Evolutionary conservation across 257 asterid genomes (phyloP).

Genomic region (Solanum virginianum): DNA sequence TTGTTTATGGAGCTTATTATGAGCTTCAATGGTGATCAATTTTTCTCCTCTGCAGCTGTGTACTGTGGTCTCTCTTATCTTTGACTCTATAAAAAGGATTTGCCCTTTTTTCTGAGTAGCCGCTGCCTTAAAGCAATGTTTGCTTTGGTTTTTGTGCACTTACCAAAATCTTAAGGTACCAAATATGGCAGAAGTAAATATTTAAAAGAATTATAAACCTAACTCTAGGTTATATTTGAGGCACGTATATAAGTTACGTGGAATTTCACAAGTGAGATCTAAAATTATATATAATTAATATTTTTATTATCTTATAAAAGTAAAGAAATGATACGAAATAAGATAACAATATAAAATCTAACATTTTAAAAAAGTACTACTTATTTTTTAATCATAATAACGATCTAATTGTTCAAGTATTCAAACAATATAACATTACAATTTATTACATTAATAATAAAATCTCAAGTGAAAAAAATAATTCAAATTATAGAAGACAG

Average conservation of each 20-base stretch:
- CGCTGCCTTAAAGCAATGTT: constrained; percentile 21
- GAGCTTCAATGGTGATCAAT: constrained; percentile 28
- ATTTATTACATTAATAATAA: background rate
- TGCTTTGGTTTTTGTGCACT: constrained; percentile 20
- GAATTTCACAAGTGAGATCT: too few relatives aligned
- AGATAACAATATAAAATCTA: too few relatives aligned
- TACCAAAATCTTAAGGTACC: background rate
- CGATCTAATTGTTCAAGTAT: background rate
- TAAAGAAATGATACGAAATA: too few relatives aligned
- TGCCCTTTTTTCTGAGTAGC: background rate
- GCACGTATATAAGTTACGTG: background rate
- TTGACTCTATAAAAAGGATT: constrained; percentile 15
- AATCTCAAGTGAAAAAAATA: background rate
- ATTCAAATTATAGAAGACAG: background rate
- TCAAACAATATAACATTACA: background rate
- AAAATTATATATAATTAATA: too few relatives aligned
- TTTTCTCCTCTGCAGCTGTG: background rate
- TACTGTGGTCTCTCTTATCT: constrained; percentile 6
- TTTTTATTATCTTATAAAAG: too few relatives aligned
- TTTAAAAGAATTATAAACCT: background rate
- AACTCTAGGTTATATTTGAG: background rate
- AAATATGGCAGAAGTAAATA: background rate
- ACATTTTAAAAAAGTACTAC: background rate
- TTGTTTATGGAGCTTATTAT: background rate
- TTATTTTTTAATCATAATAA: background rate